Evolutionary conservation across 371 early-diverging fungal genomes (phyloP).

Genomic region (Massospora cicadina): DNA sequence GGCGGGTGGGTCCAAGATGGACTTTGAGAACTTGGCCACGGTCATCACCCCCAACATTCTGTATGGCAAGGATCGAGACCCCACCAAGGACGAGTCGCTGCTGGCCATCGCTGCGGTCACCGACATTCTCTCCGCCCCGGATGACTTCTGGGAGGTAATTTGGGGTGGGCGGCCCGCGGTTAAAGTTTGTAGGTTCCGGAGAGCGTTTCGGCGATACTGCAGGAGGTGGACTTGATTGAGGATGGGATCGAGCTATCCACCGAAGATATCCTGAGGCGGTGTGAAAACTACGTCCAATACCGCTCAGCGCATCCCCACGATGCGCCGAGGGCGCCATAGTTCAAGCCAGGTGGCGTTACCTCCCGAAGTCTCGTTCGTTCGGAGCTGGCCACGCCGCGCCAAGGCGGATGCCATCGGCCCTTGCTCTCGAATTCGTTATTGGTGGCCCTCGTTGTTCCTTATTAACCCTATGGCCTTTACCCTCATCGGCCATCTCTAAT

Average conservation of each 20-base stretch:
- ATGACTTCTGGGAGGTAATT: conserved; percentile 50
- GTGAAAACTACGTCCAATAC: conserved; percentile 29
- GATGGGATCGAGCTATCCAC: conserved; percentile 33
- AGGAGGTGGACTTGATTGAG: conserved; percentile 31
- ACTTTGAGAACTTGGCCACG: conserved; percentile 69
- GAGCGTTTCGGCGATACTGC: conserved; percentile 37
- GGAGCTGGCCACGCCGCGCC: no score
- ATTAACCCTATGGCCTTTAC: background rate
- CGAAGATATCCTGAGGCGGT: conserved; percentile 40
- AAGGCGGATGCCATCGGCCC: background rate
- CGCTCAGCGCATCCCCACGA: background rate
- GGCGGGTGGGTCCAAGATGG: conserved; percentile 73
- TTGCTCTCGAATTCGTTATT: background rate
- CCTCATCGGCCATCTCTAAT: background rate
- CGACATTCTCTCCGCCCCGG: conserved; percentile 49
- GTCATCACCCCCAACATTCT: conserved; percentile 86
- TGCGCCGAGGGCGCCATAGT: background rate
- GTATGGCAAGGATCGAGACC: conserved; percentile 67
- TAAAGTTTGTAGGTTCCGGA: conserved; percentile 31
- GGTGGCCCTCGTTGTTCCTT: background rate
- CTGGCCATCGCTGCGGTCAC: conserved; percentile 53
- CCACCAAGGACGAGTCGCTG: conserved; percentile 53
- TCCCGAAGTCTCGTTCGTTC: background rate
- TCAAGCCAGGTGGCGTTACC: background rate
- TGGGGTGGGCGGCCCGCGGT: background rate